Percentiles rank a stretch among this genome's conserved stretches.
Evolutionary conservation across 2,329 filamentous ascomycete genomes (phyloP).

Genomic region (Diatrype stigma): DNA sequence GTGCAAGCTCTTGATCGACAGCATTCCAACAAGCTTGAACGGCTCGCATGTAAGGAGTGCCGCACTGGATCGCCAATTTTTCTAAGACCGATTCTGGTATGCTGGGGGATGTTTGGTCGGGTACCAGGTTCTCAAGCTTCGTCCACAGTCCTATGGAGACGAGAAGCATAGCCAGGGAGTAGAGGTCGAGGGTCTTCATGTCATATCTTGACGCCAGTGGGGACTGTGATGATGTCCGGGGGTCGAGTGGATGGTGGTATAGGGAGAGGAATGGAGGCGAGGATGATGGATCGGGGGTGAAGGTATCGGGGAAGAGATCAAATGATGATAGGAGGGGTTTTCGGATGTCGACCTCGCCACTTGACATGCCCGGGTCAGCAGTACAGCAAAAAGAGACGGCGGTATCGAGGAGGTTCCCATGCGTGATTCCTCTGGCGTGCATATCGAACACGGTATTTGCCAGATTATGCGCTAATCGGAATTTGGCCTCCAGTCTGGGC

Average conservation of each 20-base stretch:
- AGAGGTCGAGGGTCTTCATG: slow-evolving; percentile 61
- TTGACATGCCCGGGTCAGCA: slow-evolving; percentile 35
- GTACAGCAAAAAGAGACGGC: slow-evolving; percentile 65
- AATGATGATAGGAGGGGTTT: slow-evolving; percentile 69
- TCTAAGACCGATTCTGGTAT: slow-evolving; percentile 59
- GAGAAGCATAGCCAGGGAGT: slow-evolving; percentile 68
- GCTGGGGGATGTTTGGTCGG: slow-evolving; percentile 42
- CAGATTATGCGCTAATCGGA: slow-evolving; percentile 68
- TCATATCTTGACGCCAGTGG: slow-evolving; percentile 47
- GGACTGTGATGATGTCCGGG: slow-evolving; percentile 45
- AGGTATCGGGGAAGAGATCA: slow-evolving; percentile 61
- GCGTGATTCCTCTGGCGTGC: slow-evolving; percentile 64
- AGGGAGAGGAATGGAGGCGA: slow-evolving; percentile 33
- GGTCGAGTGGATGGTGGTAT: slow-evolving; percentile 65
- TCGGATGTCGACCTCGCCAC: slow-evolving; percentile 57
- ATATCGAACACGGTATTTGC: slow-evolving; percentile 70
- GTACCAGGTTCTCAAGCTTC: slow-evolving; percentile 52
- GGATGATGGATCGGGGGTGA: slow-evolving; percentile 27
- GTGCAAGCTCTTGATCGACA: slow-evolving; percentile 58
- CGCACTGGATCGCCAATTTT: slow-evolving; percentile 63
- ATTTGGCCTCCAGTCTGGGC: slow-evolving; percentile 70
- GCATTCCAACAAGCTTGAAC: slow-evolving; percentile 68
- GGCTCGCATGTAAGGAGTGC: slow-evolving; percentile 70
- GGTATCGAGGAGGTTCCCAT: slow-evolving; percentile 64
- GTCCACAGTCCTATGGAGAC: slow-evolving; percentile 75